Evolutionary conservation across 768 basidiomycete species (phyloP).

Genomic region (Glaciozyma martinii): DNA sequence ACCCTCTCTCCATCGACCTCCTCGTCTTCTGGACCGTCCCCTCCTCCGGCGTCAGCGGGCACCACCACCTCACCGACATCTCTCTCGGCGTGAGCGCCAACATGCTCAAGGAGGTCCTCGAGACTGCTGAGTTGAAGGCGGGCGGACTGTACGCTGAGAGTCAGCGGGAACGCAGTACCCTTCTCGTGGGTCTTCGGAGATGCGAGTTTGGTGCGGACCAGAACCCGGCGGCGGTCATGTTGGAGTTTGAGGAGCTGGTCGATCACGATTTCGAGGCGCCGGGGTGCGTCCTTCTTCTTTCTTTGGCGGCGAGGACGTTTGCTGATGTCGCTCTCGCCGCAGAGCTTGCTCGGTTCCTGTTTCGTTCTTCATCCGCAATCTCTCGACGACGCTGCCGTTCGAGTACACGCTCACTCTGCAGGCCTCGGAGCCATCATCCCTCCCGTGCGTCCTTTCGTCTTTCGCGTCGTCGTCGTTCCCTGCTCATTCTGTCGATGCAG

Average conservation of each 20-base stretch:
- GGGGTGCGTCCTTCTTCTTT: conserved; percentile 49
- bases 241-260: conserved; percentile 43
- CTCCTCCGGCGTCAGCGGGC: conserved; percentile 53
- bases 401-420: conserved; percentile 8
- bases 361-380: conserved; percentile 57
- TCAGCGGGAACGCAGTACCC: conserved; percentile 56
- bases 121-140: conserved; percentile 51
- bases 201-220: conserved; percentile 73
- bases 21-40: conserved; percentile 68
- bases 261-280: conserved; percentile 55
- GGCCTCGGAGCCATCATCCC: background rate
- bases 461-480: no score
- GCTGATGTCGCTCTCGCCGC: background rate
- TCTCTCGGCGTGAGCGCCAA: conserved; percentile 63
- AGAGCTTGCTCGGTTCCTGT: conserved; percentile 55
- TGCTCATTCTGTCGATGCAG: background rate
- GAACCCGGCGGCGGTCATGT: conserved; percentile 56
- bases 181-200: conserved; percentile 57
- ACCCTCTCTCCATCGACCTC: conserved; percentile 63
- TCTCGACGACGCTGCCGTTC: conserved; percentile 54
- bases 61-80: conserved; percentile 52
- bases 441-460: background rate
- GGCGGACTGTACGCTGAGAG: conserved; percentile 91
- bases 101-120: conserved; percentile 53
- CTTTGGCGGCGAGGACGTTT: background rate